Conservation (phyloP, 768 basidiomycete species). For the Lepiota venenata region DNA sequence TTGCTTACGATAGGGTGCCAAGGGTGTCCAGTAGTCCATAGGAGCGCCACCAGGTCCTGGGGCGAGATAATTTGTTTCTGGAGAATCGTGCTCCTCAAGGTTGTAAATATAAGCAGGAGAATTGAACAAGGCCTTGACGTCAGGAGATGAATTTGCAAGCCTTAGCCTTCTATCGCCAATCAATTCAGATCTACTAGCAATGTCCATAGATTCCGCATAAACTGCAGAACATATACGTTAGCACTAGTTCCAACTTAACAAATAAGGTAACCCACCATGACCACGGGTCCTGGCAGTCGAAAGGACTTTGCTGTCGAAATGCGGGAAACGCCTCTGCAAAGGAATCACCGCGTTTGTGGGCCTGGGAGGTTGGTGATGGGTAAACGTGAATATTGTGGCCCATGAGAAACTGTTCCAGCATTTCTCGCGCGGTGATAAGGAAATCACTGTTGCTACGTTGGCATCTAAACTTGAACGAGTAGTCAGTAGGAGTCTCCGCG, state of each 20-base stretch:
- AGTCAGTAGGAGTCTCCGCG: slow-evolving; percentile 63
- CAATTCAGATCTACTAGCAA: slow-evolving; percentile 63
- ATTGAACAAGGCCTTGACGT: slow-evolving; percentile 94
- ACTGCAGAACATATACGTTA: slow-evolving; percentile 1
- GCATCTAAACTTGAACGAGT: slow-evolving; percentile 93
- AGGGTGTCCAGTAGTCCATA: slow-evolving; percentile 66
- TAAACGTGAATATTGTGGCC: slow-evolving; percentile 83
- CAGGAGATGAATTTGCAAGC: slow-evolving; percentile 86
- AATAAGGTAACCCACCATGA: slow-evolving; percentile 35
- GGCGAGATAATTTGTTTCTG: slow-evolving; percentile 51
- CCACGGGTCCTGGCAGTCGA: slow-evolving; percentile 74
- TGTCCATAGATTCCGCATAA: slow-evolving; percentile 67
- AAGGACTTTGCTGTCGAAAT: slow-evolving; percentile 93
- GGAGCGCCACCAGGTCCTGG: slow-evolving; percentile 33
- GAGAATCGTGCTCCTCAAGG: slow-evolving; percentile 63
- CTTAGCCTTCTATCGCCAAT: slow-evolving; percentile 73
- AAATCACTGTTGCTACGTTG: slow-evolving; percentile 95
- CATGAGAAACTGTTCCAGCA: slow-evolving; percentile 87
- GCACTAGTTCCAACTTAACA: slow-evolving; percentile 3
- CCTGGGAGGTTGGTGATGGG: slow-evolving; percentile 73
- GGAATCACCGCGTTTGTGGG: slow-evolving; percentile 85
- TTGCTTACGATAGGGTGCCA: slow-evolving; percentile 68
- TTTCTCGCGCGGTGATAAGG: slow-evolving; percentile 83
- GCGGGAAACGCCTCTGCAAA: slow-evolving; percentile 95
- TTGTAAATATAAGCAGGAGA: slow-evolving; percentile 65